Evolutionary conservation across 2,329 filamentous ascomycete genomes (phyloP), one percentile per base, ranked within the genome.

Genomic region (Phoma sp.): DNA sequence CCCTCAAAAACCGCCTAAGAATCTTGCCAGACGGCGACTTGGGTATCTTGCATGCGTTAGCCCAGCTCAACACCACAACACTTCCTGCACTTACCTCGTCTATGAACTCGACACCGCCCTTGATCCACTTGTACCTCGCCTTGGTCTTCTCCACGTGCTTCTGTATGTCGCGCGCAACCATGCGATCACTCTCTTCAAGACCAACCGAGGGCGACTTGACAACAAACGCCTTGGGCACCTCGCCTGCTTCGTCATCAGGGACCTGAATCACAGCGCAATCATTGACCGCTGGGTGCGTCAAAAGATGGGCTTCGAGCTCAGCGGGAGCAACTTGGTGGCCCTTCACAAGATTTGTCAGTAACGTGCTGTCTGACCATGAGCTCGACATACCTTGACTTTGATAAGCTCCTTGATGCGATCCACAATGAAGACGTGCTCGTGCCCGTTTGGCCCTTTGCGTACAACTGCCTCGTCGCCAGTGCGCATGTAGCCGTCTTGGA

Each of bases 381-480:
- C 12, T 10, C 10, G 15, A 31, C 29, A 10, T n/a, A 88, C 87
- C 80, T 91, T 91, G 69, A 91, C 88, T 72, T 91, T 91, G 76
- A 92, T 91, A 46, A 91, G 78, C 69, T 92, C 86, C 77, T 90
- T 90, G 67, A 90, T 88, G 5, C 93, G 86, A 71, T 96, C 93
- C 1, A 92, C 89, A 55, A 97, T 88, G 71, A 92, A 88, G 43
- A 96, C 73, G 68, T 97, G 93, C 74, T 96, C 91, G 61, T 88
- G 79, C 2, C 91, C 91, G 2, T 78, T 55, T 3, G 65, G 0
- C 85, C 82, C 7, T 85, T 80, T 66, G 2, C 83, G 82, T 10
- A 96, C 78, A 3, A 94, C 79, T 1, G 60, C 60, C 31, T 62
- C 57, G 37, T 97, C 93, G 6, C 93, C 93, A 0, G 93, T 96